Evolutionary conservation across 441 rosid species (phyloP).

Genomic region (California macrophylla): DNA sequence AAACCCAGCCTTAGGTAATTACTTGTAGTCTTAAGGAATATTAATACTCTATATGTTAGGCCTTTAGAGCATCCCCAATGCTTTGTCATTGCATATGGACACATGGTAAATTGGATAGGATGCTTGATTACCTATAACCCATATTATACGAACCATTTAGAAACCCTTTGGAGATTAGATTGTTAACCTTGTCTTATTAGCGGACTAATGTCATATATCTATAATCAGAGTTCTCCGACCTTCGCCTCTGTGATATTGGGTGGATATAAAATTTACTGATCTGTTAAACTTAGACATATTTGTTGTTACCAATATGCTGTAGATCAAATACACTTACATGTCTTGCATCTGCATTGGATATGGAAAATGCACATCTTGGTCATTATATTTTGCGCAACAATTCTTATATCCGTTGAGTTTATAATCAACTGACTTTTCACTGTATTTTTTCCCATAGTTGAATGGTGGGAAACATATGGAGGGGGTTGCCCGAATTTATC

Average conservation of each 20-base stretch:
- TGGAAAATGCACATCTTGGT: neutral
- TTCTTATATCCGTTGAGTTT: neutral
- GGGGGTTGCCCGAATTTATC: conserved; percentile 85
- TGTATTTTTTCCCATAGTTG: conserved; percentile 33
- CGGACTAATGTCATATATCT: neutral
- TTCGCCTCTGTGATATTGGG: neutral
- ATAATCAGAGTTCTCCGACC: neutral
- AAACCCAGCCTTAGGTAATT: neutral
- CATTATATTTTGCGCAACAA: no score
- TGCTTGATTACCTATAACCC: neutral
- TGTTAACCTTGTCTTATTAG: neutral
- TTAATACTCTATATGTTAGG: neutral
- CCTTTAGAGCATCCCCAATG: neutral
- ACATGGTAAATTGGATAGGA: neutral
- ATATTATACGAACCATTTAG: no score
- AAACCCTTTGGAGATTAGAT: neutral
- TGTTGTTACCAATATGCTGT: neutral
- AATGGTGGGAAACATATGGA: conserved; percentile 95
- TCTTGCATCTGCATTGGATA: neutral
- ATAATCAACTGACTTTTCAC: conserved; percentile 3
- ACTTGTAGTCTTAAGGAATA: neutral
- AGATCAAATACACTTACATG: neutral
- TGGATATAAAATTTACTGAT: neutral
- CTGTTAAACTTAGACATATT: neutral
- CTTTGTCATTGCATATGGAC: neutral